phyloP scores from a whole-genome alignment of 179 eudicot genomes.

The Silene noctiflora region DNA sequence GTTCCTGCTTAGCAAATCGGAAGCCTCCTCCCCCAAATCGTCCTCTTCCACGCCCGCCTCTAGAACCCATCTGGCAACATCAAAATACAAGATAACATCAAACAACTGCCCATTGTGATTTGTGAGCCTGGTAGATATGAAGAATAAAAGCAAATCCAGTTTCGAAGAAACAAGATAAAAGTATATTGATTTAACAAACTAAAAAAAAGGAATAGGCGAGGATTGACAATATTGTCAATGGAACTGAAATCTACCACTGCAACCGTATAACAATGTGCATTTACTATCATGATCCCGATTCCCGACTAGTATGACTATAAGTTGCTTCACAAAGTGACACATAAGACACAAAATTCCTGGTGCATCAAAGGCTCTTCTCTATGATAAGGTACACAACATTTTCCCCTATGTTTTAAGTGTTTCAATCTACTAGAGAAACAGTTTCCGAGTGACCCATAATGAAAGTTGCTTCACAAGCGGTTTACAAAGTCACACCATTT shows the following conservation, averaged over 20 bases:
- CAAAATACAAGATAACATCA: not conserved
- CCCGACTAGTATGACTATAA: not conserved
- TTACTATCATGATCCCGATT: not conserved
- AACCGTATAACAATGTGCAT: not conserved
- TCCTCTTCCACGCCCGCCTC: conserved; percentile 38
- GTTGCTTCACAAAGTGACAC: too few relatives aligned
- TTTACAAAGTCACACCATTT: not conserved
- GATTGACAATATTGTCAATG: not conserved
- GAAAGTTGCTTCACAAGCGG: not conserved
- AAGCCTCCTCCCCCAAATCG: conserved; percentile 29
- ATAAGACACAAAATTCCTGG: too few relatives aligned
- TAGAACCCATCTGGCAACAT: conserved; percentile 33
- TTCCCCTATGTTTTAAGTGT: not conserved
- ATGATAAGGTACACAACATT: not conserved
- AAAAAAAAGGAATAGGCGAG: not conserved
- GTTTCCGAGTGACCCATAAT: not conserved
- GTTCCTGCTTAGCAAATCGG: conserved; percentile 21
- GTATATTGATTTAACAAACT: not conserved
- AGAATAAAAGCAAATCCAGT: too few relatives aligned
- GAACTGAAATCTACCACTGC: not conserved
- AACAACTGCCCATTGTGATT: not conserved
- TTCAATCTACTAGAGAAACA: not conserved
- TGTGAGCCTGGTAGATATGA: not conserved
- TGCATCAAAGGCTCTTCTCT: not conserved
- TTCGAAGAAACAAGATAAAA: too few relatives aligned